These are phyloP conservation scores for Thalia dealbata DNA, from an alignment of 176 grass and related monocot species.

Conservation along the genomic window DNA sequence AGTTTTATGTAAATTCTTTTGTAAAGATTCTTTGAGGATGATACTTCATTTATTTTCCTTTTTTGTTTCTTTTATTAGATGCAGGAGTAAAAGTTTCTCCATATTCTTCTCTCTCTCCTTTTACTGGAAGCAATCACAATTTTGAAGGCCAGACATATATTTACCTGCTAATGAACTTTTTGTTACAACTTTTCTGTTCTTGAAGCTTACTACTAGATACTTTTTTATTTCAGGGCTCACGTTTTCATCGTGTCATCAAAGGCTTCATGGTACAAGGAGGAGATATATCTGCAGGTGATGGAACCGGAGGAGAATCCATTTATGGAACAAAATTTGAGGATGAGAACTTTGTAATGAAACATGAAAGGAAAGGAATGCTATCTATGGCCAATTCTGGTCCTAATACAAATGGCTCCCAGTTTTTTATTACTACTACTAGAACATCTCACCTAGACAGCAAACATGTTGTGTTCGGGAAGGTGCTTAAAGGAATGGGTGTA, in stretches of 20 bases:
- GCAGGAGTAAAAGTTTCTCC: no score
- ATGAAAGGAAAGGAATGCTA: constrained; percentile 89
- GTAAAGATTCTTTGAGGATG: no score
- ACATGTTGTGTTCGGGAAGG: constrained; percentile 85
- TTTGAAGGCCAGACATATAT: no score
- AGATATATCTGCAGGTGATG: constrained; percentile 82
- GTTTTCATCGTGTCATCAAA: constrained; percentile 75
- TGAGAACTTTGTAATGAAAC: constrained; percentile 80
- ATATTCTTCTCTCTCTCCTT: no score
- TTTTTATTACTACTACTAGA: constrained; percentile 85
- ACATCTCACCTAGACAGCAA: constrained; percentile 82
- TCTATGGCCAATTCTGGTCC: constrained; percentile 86
- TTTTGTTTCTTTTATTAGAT: no score
- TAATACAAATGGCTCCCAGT: constrained; percentile 81
- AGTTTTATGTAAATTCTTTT: no score
- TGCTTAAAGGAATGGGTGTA: constrained; percentile 80
- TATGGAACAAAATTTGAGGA: constrained; percentile 84
- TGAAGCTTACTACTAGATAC: neutral
- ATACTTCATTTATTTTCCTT: no score
- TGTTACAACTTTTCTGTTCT: neutral
- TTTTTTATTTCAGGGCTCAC: constrained; percentile 49
- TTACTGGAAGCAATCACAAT: no score
- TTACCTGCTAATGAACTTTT: neutral
- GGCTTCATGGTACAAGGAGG: constrained; percentile 96
- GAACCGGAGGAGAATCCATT: constrained; percentile 80